phyloP scores from a whole-genome alignment of 352 stramenopile genomes.

The Pythium brassicae region DNA sequence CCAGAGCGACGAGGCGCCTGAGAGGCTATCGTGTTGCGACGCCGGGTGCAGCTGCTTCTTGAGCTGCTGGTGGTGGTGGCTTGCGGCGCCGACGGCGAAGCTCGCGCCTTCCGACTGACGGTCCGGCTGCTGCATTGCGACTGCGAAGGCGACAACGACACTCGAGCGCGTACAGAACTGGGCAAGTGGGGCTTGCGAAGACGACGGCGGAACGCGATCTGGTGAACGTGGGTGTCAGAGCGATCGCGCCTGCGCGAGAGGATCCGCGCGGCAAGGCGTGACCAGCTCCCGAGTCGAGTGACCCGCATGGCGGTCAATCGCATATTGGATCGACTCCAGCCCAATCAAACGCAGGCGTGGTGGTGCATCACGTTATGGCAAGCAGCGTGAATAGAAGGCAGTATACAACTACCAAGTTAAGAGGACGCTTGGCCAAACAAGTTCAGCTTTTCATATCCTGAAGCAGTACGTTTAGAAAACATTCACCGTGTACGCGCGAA shows the following conservation, averaged over 20 bases:
- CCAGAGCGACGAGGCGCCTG: constrained; percentile 18
- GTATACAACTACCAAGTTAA: too few relatives aligned
- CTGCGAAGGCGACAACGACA: not conserved
- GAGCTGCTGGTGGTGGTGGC: constrained; percentile 17
- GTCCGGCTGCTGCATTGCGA: constrained; percentile 19
- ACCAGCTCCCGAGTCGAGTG: too few relatives aligned
- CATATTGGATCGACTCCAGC: too few relatives aligned
- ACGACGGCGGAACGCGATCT: not conserved
- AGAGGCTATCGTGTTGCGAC: constrained; percentile 3
- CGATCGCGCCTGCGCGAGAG: too few relatives aligned
- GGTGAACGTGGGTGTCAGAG: too few relatives aligned
- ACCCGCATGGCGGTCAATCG: too few relatives aligned
- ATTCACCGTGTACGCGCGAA: too few relatives aligned
- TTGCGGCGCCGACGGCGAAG: constrained; percentile 12
- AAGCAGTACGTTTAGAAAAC: too few relatives aligned
- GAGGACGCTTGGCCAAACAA: too few relatives aligned
- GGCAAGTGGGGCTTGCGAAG: not conserved
- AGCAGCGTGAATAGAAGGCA: too few relatives aligned
- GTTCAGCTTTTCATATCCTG: too few relatives aligned
- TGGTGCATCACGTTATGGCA: not conserved
- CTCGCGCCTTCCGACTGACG: constrained; percentile 28
- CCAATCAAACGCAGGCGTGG: not conserved
- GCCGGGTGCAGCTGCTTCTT: constrained; percentile 7
- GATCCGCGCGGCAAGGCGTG: too few relatives aligned
- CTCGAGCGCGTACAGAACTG: not conserved